These are phyloP conservation scores for Colletotrichum shisoi DNA, from an alignment of 2,329 filamentous ascomycete species.

Conservation along the genomic window DNA sequence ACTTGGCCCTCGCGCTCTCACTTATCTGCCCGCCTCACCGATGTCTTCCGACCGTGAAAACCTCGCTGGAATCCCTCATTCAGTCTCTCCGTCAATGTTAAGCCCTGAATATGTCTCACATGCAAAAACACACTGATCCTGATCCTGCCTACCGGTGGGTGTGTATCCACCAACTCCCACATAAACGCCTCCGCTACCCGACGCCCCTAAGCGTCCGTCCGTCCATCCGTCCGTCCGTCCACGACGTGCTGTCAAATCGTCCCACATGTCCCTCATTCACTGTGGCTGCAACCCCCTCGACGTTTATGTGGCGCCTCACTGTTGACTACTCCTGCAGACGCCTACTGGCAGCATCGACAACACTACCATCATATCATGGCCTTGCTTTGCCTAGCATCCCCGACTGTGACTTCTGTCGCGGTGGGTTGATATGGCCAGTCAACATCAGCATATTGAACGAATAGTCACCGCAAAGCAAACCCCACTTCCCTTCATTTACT, in stretches of 20 bases:
- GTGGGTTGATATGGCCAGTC: not conserved
- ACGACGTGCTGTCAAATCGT: slow-evolving; percentile 19
- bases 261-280: slow-evolving; percentile 11
- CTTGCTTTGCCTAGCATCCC: not conserved
- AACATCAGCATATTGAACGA: too few species aligned
- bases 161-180: slow-evolving; percentile 12
- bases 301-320: slow-evolving; percentile 30
- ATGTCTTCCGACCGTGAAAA: not conserved
- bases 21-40: too few species aligned
- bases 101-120: slow-evolving; percentile 23
- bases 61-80: not conserved
- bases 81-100: slow-evolving; percentile 2
- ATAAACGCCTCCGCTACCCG: slow-evolving; percentile 18
- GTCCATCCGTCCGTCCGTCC: not conserved
- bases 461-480: slow-evolving; percentile 1
- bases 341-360: not conserved
- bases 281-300: slow-evolving; percentile 12
- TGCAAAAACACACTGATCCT: not conserved
- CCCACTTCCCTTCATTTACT: slow-evolving; percentile 22
- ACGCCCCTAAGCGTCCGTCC: slow-evolving; percentile 16
- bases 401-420: not conserved
- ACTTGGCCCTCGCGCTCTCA: too few species aligned
- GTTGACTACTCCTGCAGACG: slow-evolving; percentile 9
- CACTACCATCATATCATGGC: not conserved
- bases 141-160: not conserved